A percentile compares a stretch with the other conserved stretches of the same genome.
phyloP scores from a whole-genome alignment of 495 filamentous ascomycete species.

The Acidiella bohemica region DNA sequence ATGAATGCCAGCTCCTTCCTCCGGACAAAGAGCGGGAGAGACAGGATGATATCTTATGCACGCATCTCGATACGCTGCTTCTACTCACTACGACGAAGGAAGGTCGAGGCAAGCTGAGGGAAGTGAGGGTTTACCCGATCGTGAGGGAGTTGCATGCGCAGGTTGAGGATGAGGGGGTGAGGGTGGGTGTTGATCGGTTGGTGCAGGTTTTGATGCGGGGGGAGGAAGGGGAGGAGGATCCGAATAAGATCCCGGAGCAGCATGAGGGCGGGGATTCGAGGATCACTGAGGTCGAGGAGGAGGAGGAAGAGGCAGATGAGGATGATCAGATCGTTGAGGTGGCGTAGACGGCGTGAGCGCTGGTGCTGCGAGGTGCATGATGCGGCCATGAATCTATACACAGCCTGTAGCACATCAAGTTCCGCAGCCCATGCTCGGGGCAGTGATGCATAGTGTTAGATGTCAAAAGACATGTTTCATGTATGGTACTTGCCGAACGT shows the following conservation, averaged over 20 bases:
- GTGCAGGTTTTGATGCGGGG: slow-evolving; percentile 89
- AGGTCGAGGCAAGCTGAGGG: slow-evolving; percentile 59
- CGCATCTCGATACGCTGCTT: slow-evolving; percentile 76
- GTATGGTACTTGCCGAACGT: too few species aligned
- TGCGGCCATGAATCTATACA: too few species aligned
- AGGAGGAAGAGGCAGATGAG: too few species aligned
- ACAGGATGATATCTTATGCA: slow-evolving; percentile 60
- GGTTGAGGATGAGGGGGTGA: slow-evolving; percentile 66
- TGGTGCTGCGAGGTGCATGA: too few species aligned
- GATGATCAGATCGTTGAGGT: slow-evolving; percentile 38
- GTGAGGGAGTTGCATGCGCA: slow-evolving; percentile 72
- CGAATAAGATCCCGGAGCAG: slow-evolving; percentile 15
- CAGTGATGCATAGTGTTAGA: too few species aligned
- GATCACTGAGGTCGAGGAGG: slow-evolving; percentile 25
- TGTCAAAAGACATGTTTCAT: too few species aligned
- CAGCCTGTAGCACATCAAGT: too few species aligned
- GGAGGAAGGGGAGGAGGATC: slow-evolving; percentile 37
- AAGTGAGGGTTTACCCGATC: slow-evolving; percentile 74
- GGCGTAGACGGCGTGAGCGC: too few species aligned
- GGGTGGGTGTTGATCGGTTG: slow-evolving; percentile 73
- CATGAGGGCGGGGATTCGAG: too few species aligned
- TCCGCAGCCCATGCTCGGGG: too few species aligned
- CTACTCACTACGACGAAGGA: slow-evolving; percentile 66
- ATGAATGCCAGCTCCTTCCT: slow-evolving; percentile 75
- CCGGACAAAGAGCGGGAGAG: slow-evolving; percentile 74